Evolutionary conservation across 495 filamentous ascomycete genomes (phyloP).

Genomic region (Xylaria telfairii): DNA sequence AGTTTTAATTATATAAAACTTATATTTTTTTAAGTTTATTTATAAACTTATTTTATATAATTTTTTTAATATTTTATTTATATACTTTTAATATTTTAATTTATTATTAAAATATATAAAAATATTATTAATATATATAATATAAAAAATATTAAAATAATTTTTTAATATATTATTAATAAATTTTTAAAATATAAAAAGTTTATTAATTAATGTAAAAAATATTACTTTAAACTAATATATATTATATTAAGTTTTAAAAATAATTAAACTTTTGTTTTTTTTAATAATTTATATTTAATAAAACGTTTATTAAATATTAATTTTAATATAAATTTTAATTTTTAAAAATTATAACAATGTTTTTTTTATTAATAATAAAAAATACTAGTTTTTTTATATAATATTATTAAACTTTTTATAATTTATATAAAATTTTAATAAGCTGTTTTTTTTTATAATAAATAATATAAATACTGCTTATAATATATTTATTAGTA

Average conservation of each 20-base stretch:
- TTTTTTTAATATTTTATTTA: neutral
- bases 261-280: neutral
- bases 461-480: no score
- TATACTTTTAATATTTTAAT: neutral
- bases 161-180: conserved; percentile 9
- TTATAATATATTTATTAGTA: no score
- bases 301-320: conserved; percentile 10
- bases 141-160: conserved; percentile 13
- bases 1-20: neutral
- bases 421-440: no score
- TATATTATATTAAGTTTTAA: no score
- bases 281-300: no score
- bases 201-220: conserved; percentile 5
- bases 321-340: conserved; percentile 14
- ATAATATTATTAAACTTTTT: no score
- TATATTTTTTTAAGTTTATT: conserved; percentile 1
- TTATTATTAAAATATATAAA: neutral
- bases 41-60: neutral
- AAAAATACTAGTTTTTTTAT: no score
- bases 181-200: neutral
- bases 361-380: no score
- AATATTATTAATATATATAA: conserved; percentile 16
- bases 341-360: neutral
- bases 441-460: no score
- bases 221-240: neutral